phyloP scores from a whole-genome alignment of 208 protist genomes.

The Phytomonas sp. region DNA sequence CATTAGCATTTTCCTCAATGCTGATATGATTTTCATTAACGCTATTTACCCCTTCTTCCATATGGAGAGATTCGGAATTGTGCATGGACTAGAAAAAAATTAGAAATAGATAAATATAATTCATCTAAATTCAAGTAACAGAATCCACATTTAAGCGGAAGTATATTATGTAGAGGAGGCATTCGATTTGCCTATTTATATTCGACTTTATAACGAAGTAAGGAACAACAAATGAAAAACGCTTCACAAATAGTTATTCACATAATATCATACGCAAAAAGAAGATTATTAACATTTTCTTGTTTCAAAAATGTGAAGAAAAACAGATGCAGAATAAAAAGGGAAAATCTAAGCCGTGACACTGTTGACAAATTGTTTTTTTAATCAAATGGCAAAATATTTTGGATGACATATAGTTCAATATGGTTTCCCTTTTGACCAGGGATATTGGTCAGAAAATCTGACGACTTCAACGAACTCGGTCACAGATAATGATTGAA shows the following conservation, averaged over 20 bases:
- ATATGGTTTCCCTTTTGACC: not conserved
- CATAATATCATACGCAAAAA: not conserved
- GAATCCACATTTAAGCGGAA: slow-evolving; percentile 16
- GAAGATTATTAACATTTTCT: not conserved
- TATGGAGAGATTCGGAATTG: not conserved
- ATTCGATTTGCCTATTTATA: not conserved
- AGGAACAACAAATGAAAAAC: too few species aligned
- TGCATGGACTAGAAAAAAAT: slow-evolving; percentile 11
- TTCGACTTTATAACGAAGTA: not conserved
- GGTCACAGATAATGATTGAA: not conserved
- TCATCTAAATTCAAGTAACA: not conserved
- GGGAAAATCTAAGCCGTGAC: not conserved
- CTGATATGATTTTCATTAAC: slow-evolving; percentile 5
- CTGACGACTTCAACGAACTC: not conserved
- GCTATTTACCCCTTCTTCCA: not conserved
- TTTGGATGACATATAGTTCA: not conserved
- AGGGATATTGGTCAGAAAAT: not conserved
- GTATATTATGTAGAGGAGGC: not conserved
- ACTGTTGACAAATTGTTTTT: not conserved
- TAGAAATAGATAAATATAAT: slow-evolving; percentile 11
- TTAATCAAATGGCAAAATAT: not conserved
- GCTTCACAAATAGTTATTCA: not conserved
- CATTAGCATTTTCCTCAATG: not conserved
- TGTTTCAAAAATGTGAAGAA: not conserved
- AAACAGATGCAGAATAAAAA: not conserved